phyloP scores from a whole-genome alignment of 257 asterid species.

The Lantana camara region DNA sequence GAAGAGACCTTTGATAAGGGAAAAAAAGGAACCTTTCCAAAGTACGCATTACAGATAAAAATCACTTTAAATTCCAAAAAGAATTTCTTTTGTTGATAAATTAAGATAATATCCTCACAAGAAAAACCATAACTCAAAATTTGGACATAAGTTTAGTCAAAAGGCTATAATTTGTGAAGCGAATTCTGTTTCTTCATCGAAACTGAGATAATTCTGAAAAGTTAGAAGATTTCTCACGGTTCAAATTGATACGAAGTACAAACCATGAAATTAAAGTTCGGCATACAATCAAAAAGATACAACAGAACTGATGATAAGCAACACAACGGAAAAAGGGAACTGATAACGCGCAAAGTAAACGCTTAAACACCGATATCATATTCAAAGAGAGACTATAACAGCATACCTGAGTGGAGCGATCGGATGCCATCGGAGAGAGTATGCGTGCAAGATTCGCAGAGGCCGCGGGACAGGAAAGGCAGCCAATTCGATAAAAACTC shows the following conservation, averaged over 20 bases:
- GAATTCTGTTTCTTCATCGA: background rate
- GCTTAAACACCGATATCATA: background rate
- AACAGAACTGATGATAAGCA: background rate
- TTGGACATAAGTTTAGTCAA: background rate
- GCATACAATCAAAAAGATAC: background rate
- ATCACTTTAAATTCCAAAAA: background rate
- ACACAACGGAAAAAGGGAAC: background rate
- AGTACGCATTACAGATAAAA: background rate
- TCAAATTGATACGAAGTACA: background rate
- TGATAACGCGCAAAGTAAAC: background rate
- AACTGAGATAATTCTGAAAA: background rate
- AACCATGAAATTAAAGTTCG: background rate
- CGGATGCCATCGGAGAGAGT: slow-evolving; percentile 54
- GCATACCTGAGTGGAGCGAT: slow-evolving; percentile 52
- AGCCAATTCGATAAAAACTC: slow-evolving; percentile 91
- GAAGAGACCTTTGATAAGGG: background rate
- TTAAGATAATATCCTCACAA: background rate
- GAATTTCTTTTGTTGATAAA: background rate
- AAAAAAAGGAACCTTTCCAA: background rate
- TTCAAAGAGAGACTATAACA: background rate
- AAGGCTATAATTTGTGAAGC: background rate
- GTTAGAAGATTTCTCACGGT: background rate
- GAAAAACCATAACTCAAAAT: background rate
- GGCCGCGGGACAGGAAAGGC: slow-evolving; percentile 82
- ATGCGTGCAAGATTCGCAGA: slow-evolving; percentile 61